phyloP scores from a whole-genome alignment of 306 rosid genomes.

The Cucumis melo region DNA sequence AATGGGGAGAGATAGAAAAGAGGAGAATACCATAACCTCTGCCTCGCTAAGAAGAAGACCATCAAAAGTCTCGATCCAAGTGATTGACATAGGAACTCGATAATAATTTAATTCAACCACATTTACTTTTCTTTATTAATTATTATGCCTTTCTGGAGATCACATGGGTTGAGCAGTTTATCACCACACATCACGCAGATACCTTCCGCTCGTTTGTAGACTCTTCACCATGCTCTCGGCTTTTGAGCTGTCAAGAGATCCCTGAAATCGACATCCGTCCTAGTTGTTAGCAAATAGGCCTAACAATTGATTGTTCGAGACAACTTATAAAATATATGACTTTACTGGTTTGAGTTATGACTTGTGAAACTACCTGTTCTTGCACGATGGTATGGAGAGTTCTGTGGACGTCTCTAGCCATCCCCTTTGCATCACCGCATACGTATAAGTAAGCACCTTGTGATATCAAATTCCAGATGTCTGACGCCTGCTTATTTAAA shows the following conservation, averaged over 20 bases:
- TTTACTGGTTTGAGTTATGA: too few species aligned
- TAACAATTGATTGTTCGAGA: too few species aligned
- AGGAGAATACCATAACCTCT: background rate
- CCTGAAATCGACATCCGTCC: conserved; percentile 35
- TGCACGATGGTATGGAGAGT: conserved; percentile 66
- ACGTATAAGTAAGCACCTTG: conserved; percentile 80
- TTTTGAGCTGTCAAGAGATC: conserved; percentile 71
- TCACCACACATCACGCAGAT: conserved; percentile 97
- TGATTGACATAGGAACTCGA: background rate
- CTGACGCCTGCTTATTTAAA: conserved; percentile 51
- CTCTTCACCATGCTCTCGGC: conserved; percentile 89
- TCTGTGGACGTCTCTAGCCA: conserved; percentile 98
- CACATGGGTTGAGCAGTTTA: background rate
- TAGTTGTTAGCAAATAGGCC: background rate
- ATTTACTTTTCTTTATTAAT: background rate
- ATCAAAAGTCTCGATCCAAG: background rate
- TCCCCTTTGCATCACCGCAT: conserved; percentile 99
- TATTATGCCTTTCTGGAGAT: background rate
- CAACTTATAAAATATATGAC: background rate
- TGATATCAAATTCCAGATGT: conserved; percentile 75
- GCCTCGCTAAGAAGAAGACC: conserved; percentile 5
- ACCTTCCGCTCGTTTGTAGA: conserved; percentile 74
- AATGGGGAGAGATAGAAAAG: background rate
- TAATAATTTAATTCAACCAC: background rate
- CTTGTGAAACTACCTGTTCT: conserved; percentile 45